These are phyloP conservation scores for Tolypocladium ophioglossoides DNA, from an alignment of 2,329 filamentous ascomycete species.

Conservation along the genomic window DNA sequence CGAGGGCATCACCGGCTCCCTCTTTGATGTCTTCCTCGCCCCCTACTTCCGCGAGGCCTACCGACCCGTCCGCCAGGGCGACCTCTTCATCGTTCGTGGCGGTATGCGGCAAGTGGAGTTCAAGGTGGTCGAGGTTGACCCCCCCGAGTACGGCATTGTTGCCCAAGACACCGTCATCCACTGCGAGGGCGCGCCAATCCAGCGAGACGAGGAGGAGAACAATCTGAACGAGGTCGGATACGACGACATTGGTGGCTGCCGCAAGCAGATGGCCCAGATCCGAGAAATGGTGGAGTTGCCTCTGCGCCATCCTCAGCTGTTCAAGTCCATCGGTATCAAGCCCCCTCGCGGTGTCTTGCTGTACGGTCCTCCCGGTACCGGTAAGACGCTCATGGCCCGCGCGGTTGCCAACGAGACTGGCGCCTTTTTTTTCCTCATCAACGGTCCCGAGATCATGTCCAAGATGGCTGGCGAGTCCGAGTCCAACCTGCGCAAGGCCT, in stretches of 20 bases:
- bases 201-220: slow-evolving; percentile 97
- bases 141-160: slow-evolving; percentile 96
- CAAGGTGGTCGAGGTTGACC: slow-evolving; percentile 98
- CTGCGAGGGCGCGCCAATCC: slow-evolving; percentile 78
- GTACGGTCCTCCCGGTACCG: slow-evolving; percentile 92
- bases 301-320: slow-evolving; percentile 91
- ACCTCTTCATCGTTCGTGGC: slow-evolving; percentile 93
- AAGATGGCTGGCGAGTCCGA: slow-evolving; percentile 99
- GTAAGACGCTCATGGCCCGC: slow-evolving; percentile 98
- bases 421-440: slow-evolving; percentile 99
- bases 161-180: slow-evolving; percentile 98
- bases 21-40: slow-evolving; percentile 98
- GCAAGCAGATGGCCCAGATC: slow-evolving; percentile 99
- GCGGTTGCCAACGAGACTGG: slow-evolving; percentile 98
- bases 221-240: slow-evolving; percentile 99
- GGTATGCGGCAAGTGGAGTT: slow-evolving; percentile 99
- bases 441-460: slow-evolving; percentile 98
- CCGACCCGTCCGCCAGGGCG: slow-evolving; percentile 90
- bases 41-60: slow-evolving; percentile 99
- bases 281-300: slow-evolving; percentile 97
- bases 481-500: slow-evolving; percentile 96
- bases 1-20: slow-evolving; percentile 91
- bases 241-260: slow-evolving; percentile 97
- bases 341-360: slow-evolving; percentile 96
- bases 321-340: slow-evolving; percentile 99